phyloP scores from a whole-genome alignment of 371 early-diverging fungal genomes.

The Mucor piriformis region DNA sequence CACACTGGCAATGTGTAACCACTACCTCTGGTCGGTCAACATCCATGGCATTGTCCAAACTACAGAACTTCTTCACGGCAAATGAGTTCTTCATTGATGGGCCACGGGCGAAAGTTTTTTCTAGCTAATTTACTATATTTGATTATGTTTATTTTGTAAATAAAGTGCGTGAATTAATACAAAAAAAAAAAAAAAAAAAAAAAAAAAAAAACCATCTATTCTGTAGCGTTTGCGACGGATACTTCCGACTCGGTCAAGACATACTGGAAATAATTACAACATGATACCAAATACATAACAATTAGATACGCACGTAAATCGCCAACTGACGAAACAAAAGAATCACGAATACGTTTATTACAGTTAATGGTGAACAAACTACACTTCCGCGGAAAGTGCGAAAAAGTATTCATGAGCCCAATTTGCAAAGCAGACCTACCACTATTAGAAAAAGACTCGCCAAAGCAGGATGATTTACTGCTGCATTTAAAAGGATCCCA shows the following conservation, averaged over 20 bases:
- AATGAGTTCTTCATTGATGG: too few relatives aligned
- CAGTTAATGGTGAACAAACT: constrained; percentile 33
- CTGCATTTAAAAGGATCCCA: constrained; percentile 25
- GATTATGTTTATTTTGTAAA: too few relatives aligned
- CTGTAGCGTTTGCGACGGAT: constrained; percentile 21
- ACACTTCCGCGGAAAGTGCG: constrained; percentile 27
- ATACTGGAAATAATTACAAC: constrained; percentile 28
- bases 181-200: too few relatives aligned
- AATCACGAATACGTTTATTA: constrained; percentile 26
- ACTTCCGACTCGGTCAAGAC: constrained; percentile 28
- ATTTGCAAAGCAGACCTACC: constrained; percentile 25
- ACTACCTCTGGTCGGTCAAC: too few relatives aligned
- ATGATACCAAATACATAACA: constrained; percentile 27
- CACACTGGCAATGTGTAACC: too few relatives aligned
- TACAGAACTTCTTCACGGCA: too few relatives aligned
- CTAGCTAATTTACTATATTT: too few relatives aligned
- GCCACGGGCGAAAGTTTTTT: too few relatives aligned
- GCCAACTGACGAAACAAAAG: constrained; percentile 28
- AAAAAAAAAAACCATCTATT: too few relatives aligned
- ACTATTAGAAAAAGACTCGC: constrained; percentile 28
- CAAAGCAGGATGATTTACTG: constrained; percentile 22
- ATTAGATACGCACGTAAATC: constrained; percentile 32
- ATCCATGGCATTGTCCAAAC: too few relatives aligned
- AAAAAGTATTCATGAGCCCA: constrained; percentile 33
- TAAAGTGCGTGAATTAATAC: too few relatives aligned